Conservation (phyloP, 768 basidiomycete genomes). For the Nidularia sp. region DNA sequence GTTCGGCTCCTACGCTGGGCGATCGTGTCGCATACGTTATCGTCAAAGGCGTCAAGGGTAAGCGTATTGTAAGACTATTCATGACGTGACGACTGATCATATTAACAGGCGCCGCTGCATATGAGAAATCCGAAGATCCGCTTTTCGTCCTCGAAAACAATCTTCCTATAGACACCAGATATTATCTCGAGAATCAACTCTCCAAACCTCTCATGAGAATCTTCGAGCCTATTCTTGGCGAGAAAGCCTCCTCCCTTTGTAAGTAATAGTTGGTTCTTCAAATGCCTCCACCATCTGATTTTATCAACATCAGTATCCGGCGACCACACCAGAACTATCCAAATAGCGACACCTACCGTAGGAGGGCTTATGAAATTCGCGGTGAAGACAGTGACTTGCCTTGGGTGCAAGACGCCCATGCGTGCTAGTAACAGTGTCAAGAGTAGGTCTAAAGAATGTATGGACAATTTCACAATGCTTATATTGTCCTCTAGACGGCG, state of each 20-base stretch:
- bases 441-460: conserved; percentile 36
- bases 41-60: conserved; percentile 82
- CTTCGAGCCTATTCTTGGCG: conserved; percentile 96
- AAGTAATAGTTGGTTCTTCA: conserved; percentile 20
- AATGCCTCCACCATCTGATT: neutral
- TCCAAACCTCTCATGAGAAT: conserved; percentile 96
- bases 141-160: conserved; percentile 97
- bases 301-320: conserved; percentile 67
- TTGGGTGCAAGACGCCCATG: conserved; percentile 92
- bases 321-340: conserved; percentile 92
- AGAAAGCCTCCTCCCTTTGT: conserved; percentile 84
- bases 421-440: conserved; percentile 70
- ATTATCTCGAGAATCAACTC: conserved; percentile 97
- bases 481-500: conserved; percentile 57
- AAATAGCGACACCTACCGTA: conserved; percentile 93
- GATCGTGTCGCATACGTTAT: conserved; percentile 99
- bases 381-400: conserved; percentile 90
- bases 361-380: conserved; percentile 99
- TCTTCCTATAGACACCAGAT: conserved; percentile 95
- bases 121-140: conserved; percentile 98
- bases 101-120: conserved; percentile 78
- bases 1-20: conserved; percentile 95
- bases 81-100: no score
- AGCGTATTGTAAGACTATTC: no score
- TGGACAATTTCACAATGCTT: neutral